Evolutionary conservation across 1,139 yeast species (phyloP).

Genomic region (Debaryomycetaceae sp.): DNA sequence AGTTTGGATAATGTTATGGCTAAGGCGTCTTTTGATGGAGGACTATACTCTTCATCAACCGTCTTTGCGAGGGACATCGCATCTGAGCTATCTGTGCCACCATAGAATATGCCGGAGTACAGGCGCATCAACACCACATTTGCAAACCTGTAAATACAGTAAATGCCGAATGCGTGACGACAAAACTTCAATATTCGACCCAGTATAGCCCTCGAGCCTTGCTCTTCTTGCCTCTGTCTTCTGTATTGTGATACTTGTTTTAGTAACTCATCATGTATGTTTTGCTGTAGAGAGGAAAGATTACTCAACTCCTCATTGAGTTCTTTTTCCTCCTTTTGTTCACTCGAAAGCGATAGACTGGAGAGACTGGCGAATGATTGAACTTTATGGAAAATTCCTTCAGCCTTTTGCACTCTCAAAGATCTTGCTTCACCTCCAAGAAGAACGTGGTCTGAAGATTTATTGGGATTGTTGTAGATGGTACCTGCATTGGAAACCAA

Average conservation of each 20-base stretch:
- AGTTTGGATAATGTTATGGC: slow-evolving; percentile 64
- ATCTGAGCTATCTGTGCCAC: not conserved
- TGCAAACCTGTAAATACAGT: slow-evolving; percentile 62
- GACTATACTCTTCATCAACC: not conserved
- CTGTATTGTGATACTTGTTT: slow-evolving; percentile 12
- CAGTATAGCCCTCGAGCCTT: slow-evolving; percentile 3
- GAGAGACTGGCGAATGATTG: slow-evolving; percentile 41
- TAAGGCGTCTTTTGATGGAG: slow-evolving; percentile 48
- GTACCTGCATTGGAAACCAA: slow-evolving; percentile 23
- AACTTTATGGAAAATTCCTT: slow-evolving; percentile 35
- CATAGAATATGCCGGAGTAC: slow-evolving; percentile 18
- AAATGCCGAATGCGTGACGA: slow-evolving; percentile 45
- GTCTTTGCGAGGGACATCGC: not conserved
- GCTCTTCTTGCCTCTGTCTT: slow-evolving; percentile 9
- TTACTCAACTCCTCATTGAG: slow-evolving; percentile 35
- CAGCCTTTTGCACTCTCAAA: slow-evolving; percentile 11
- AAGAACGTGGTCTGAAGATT: slow-evolving; percentile 11
- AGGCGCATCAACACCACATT: slow-evolving; percentile 42
- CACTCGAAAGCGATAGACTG: slow-evolving; percentile 9
- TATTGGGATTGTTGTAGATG: slow-evolving; percentile 19
- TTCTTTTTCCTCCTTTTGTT: slow-evolving; percentile 27
- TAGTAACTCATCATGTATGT: slow-evolving; percentile 29
- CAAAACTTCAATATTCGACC: slow-evolving; percentile 8
- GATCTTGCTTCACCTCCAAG: slow-evolving; percentile 5
- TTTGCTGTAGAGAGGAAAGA: slow-evolving; percentile 22